Percentiles rank a stretch among this genome's conserved stretches.
Conservation (phyloP, 2,329 filamentous ascomycete species). For the Ambrosiella cleistominuta region DNA sequence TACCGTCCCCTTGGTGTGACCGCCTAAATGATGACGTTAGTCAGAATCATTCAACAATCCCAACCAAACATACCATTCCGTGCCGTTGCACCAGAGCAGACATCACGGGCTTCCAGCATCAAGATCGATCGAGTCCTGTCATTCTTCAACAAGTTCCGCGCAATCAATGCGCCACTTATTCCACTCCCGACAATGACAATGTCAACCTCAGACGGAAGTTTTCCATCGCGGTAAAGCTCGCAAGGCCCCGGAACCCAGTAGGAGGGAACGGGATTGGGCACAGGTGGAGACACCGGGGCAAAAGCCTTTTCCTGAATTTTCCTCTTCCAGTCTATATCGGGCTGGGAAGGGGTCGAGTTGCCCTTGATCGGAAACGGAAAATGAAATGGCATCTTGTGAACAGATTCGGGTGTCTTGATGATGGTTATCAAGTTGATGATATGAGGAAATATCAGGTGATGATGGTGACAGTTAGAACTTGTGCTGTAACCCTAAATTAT, state of each 20-base stretch:
- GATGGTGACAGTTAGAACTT: no score
- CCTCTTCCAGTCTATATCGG: constrained; percentile 2
- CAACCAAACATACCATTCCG: constrained; percentile 18
- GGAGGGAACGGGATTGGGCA: constrained; percentile 1
- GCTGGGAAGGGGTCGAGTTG: neutral
- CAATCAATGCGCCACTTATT: constrained; percentile 30
- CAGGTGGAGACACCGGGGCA: constrained; percentile 1
- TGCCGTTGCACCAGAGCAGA: constrained; percentile 21
- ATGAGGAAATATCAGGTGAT: neutral
- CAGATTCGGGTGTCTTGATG: neutral
- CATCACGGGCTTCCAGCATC: constrained; percentile 21
- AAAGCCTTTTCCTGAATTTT: constrained; percentile 1
- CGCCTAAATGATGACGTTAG: constrained; percentile 7
- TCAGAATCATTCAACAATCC: neutral
- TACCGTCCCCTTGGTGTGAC: constrained; percentile 10
- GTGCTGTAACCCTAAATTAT: no score
- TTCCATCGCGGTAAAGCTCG: constrained; percentile 13
- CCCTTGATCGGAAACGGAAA: constrained; percentile 10
- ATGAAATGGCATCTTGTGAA: constrained; percentile 5
- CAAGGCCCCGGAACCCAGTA: constrained; percentile 17
- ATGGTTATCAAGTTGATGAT: neutral
- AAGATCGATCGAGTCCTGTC: constrained; percentile 14
- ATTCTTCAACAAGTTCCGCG: constrained; percentile 16
- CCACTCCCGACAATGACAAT: constrained; percentile 37
- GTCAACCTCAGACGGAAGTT: constrained; percentile 25